Conservation (phyloP, 2,329 filamentous ascomycete genomes). For the Chaetomiaceae sp. region DNA sequence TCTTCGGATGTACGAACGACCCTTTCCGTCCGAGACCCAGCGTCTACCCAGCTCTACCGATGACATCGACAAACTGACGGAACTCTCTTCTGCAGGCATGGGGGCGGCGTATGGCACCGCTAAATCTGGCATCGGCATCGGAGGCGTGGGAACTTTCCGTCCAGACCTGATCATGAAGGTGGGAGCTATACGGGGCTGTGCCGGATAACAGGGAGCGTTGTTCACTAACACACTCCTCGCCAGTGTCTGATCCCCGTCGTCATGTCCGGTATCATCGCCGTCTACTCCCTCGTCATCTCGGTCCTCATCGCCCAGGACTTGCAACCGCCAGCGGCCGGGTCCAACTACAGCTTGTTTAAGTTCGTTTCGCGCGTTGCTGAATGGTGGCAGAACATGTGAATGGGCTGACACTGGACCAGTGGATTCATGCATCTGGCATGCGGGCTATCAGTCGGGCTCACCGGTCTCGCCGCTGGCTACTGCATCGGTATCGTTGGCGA, state of each 20-base stretch:
- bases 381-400: background rate
- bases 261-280: slow-evolving; percentile 99
- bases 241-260: slow-evolving; percentile 83
- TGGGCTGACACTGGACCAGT: slow-evolving; percentile 39
- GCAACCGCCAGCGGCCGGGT: slow-evolving; percentile 59
- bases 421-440: slow-evolving; percentile 93
- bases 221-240: slow-evolving; percentile 7
- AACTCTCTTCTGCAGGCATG: slow-evolving; percentile 39
- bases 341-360: slow-evolving; percentile 79
- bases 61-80: slow-evolving; percentile 15
- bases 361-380: slow-evolving; percentile 38
- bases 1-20: slow-evolving; percentile 67
- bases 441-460: slow-evolving; percentile 85
- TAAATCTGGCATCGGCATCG: slow-evolving; percentile 84
- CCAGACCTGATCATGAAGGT: slow-evolving; percentile 92
- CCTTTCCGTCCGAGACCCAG: slow-evolving; percentile 13
- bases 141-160: slow-evolving; percentile 78
- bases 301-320: slow-evolving; percentile 94
- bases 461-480: slow-evolving; percentile 90
- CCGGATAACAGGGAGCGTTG: background rate
- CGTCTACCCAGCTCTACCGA: background rate
- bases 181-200: slow-evolving; percentile 13
- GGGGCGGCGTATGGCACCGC: slow-evolving; percentile 85
- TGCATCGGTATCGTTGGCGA: slow-evolving; percentile 95
- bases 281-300: slow-evolving; percentile 94